phyloP scores from a whole-genome alignment of 169 alveolate genomes.

The Plasmodium gonderi region DNA sequence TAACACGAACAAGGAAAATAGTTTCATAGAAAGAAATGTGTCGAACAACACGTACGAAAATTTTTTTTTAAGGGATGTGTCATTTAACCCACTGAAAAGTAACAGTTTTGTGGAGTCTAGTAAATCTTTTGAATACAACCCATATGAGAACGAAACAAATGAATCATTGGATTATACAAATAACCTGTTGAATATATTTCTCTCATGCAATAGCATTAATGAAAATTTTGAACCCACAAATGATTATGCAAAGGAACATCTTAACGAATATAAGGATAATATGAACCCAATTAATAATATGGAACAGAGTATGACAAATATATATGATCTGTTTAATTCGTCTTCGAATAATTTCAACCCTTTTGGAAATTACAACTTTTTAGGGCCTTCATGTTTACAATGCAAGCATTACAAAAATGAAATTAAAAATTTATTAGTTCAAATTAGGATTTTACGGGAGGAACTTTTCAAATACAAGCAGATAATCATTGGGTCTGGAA shows the following conservation, averaged over 20 bases:
- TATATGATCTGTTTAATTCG: constrained; percentile 17
- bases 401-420: constrained; percentile 69
- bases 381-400: constrained; percentile 38
- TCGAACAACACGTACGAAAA: constrained; percentile 3
- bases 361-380: constrained; percentile 59
- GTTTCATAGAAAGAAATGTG: not conserved
- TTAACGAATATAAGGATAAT: not conserved
- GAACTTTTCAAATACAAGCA: constrained; percentile 46
- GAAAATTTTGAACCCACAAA: constrained; percentile 44
- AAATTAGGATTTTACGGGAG: constrained; percentile 30
- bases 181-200: constrained; percentile 51
- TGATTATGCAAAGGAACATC: constrained; percentile 1
- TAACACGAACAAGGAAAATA: not conserved
- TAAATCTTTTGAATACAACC: not conserved
- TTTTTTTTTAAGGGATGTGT: constrained; percentile 13
- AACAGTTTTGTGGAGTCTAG: not conserved
- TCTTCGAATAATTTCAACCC: constrained; percentile 28
- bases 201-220: constrained; percentile 70
- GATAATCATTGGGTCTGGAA: constrained; percentile 28
- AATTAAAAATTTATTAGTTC: constrained; percentile 44
- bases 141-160: constrained; percentile 13
- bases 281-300: not conserved
- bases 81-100: not conserved
- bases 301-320: constrained; percentile 22
- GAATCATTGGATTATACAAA: constrained; percentile 61